A percentile compares a stretch with the other conserved stretches of the same genome.
Evolutionary conservation across 2,329 filamentous ascomycete genomes (phyloP).

Genomic region (Aspergillus bombycis): DNA sequence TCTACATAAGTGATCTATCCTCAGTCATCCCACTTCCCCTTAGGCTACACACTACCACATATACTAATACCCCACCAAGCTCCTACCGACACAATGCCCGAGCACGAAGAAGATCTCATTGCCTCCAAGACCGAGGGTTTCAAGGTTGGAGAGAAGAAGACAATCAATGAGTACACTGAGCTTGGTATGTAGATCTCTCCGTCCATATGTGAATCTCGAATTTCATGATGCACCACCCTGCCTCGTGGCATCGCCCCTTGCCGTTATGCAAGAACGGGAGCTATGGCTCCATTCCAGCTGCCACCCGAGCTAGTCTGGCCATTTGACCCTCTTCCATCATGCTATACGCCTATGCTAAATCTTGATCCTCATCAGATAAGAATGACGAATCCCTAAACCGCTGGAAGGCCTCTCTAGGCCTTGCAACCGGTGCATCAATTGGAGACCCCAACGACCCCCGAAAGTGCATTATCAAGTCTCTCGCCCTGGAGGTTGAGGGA

Average conservation of each 20-base stretch:
- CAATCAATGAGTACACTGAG: constrained; percentile 88
- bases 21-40: neutral
- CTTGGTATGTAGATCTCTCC: constrained; percentile 67
- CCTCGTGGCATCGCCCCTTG: constrained; percentile 15
- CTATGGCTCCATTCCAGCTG: constrained; percentile 1
- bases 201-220: neutral
- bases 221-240: neutral
- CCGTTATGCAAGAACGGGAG: constrained; percentile 4
- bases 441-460: constrained; percentile 80
- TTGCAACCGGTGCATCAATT: constrained; percentile 70
- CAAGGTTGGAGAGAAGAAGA: constrained; percentile 99
- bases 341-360: neutral
- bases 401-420: constrained; percentile 95
- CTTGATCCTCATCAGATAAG: constrained; percentile 53
- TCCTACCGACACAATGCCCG: constrained; percentile 59
- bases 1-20: neutral
- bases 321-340: neutral
- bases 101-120: constrained; percentile 78
- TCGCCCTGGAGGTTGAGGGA: constrained; percentile 83
- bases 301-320: neutral
- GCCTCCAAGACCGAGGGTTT: constrained; percentile 91
- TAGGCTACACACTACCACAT: neutral
- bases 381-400: constrained; percentile 93
- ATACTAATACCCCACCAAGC: constrained; percentile 21
- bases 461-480: constrained; percentile 88